Evolutionary conservation across 768 basidiomycete species (phyloP).

Genomic region (Pisolithus albus): DNA sequence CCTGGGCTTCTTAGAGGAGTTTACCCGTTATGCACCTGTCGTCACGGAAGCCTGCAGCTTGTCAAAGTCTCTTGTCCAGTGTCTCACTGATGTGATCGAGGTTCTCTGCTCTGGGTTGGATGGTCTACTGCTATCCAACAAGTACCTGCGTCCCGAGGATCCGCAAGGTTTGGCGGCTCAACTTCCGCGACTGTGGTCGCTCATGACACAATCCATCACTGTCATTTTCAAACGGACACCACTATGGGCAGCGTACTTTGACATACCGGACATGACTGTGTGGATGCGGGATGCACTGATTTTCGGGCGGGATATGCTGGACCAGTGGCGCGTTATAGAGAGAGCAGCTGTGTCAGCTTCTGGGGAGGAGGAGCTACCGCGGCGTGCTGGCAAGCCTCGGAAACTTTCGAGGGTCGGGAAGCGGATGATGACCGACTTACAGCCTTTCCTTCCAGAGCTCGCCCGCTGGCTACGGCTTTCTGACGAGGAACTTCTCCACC

Average conservation of each 20-base stretch:
- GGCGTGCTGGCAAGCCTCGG: constrained; percentile 25
- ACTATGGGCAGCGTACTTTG: constrained; percentile 74
- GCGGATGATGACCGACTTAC: constrained; percentile 72
- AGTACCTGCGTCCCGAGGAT: constrained; percentile 43
- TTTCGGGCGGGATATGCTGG: constrained; percentile 81
- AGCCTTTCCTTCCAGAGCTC: constrained; percentile 72
- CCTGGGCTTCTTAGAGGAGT: constrained; percentile 57
- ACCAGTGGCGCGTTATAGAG: constrained; percentile 76
- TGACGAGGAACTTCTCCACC: constrained; percentile 85
- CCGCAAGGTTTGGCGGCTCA: constrained; percentile 41
- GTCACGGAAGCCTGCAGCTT: constrained; percentile 83
- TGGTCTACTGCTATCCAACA: constrained; percentile 56
- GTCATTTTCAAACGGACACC: constrained; percentile 83
- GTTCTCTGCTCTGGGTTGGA: constrained; percentile 69
- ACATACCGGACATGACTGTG: constrained; percentile 76
- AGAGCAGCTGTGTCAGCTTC: constrained; percentile 35
- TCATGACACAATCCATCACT: constrained; percentile 73
- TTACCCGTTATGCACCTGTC: constrained; percentile 50
- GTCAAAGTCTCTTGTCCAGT: constrained; percentile 87
- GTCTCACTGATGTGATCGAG: constrained; percentile 89
- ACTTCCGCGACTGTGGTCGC: constrained; percentile 70
- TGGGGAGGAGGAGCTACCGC: constrained; percentile 14
- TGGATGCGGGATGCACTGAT: constrained; percentile 99
- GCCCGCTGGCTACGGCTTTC: constrained; percentile 88
- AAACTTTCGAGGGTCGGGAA: constrained; percentile 56